Percentiles rank a stretch among this genome's conserved stretches.
Conservation (phyloP, 257 asterid species). For the Rubia yunnanensis region DNA sequence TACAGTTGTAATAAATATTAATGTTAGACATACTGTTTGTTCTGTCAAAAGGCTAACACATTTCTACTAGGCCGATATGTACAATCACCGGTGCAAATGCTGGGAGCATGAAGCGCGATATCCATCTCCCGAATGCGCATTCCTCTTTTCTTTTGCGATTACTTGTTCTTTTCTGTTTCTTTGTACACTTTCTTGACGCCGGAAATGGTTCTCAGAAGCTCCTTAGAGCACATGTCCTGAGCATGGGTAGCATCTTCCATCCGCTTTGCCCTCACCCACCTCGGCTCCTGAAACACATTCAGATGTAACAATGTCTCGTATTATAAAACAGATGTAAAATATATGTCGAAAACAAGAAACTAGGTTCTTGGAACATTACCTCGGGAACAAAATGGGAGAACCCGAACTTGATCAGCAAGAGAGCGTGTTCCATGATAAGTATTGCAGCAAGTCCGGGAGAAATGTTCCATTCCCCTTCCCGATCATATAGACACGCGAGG, state of each 20-base stretch:
- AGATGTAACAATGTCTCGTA: background rate
- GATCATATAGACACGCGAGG: slow-evolving; percentile 74
- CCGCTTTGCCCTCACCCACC: slow-evolving; percentile 79
- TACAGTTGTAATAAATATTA: background rate
- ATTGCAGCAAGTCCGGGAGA: slow-evolving; percentile 95
- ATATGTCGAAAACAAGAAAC: background rate
- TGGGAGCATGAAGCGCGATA: background rate
- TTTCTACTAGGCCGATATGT: background rate
- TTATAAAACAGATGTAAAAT: background rate
- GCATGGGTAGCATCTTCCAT: slow-evolving; percentile 72
- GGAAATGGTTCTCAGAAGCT: slow-evolving; percentile 68
- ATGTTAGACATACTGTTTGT: background rate
- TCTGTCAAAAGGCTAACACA: background rate
- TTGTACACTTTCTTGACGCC: slow-evolving; percentile 37
- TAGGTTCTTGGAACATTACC: slow-evolving; percentile 26
- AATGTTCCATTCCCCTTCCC: slow-evolving; percentile 67
- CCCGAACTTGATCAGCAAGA: slow-evolving; percentile 70
- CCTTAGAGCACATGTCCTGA: slow-evolving; percentile 63
- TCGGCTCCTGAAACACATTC: slow-evolving; percentile 56
- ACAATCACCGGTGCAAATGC: background rate
- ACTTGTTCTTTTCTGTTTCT: slow-evolving; percentile 35
- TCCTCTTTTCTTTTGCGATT: background rate
- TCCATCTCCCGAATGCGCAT: background rate
- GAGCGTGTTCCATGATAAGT: slow-evolving; percentile 79
- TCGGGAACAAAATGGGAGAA: slow-evolving; percentile 85